Base-by-base conservation (phyloP, 208 protist species). In the Leishmania major region DNA sequence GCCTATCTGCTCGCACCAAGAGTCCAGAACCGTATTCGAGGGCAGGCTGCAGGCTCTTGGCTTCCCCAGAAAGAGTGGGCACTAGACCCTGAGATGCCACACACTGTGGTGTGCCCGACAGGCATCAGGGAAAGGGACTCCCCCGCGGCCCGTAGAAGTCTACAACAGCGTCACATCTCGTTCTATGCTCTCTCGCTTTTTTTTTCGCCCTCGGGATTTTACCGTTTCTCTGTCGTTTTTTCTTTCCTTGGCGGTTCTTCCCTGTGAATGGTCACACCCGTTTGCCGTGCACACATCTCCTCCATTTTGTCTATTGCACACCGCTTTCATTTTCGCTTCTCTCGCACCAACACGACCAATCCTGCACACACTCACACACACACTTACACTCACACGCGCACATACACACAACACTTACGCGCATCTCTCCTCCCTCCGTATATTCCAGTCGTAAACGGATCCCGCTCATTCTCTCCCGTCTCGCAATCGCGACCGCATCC, bases 71-170 rank as follows among this genome's bases (percentile, higher is more conserved):
- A 15, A 25, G 57, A 13, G 25, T 13, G 57, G 17, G 57, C 57
- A 25, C 7, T 31, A 25, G 25, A 62, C 28, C 17, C 17, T 62
- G 25, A 62, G 7, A 15, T 55, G 97, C 85, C 98, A 96, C 74
- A 90, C 1, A 55, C 17, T 49, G 91, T 77, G 93, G 99, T 83
- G 43, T 59, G 3, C 79, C 35, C 45, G 45, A 8, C 8, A 10
- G 11, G 51, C 10, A 7, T 28, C 64, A 15, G 64, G 15, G n/a
- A 43, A 70, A 25, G n/a, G 64, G 2, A 25, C 35, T 6, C 35
- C 35, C n/a, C n/a, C 35, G 64, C 13, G n/a, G 0, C 57, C 6
- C 1, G 57, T 62, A n/a, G 8, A 62, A n/a, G 3, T 62, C 25
- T 8, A 0, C 57, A 31, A 31, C 57, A 62, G 25, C 57, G 25